Evolutionary conservation across 768 basidiomycete species (phyloP), one percentile per base, ranked within the genome.

Genomic region (Serendipita indica): DNA sequence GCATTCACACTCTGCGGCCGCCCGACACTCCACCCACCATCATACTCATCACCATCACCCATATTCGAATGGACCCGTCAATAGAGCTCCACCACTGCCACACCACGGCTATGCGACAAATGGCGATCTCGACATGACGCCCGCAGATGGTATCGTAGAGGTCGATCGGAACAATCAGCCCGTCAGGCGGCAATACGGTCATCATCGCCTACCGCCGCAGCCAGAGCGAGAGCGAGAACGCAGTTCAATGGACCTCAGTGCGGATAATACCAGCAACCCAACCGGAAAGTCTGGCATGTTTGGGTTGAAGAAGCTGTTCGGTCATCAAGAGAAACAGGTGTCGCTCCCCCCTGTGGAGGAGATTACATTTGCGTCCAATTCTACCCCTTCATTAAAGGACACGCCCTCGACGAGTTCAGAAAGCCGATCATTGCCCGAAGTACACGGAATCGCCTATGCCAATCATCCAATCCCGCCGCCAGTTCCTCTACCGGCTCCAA

Each of bases 371-470:
- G 70, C 75, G 30, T 72, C 79, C 22, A 74, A 70, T 60, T 79
- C 77, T 58, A 78, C 77, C 3, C 77, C 83, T 27, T 81, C 82
- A 2, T 79, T 86, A 68, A 89, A 89, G 69, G 83, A 88, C 59
- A 77, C 84, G 22, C 81, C 86, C 63, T 86, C 88, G 16, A 79
- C 81, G 22, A 85, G 86, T 65, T 83, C 82, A 20, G 84, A 85
- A 68, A 80, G 80, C 69, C 78, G 72, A 45, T 86, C 84, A 5
- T 65, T 82, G 54, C 77, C 77, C 34, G 83, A 85, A 58, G n/a
- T n/a, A n/a, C n/a, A n/a, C n/a, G n/a, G n/a, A n/a, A 65, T 72
- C 22, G 75, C 80, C 57, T 76, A 6, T 43, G 49, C 77, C 28
- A 61, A 65, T 27, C 28, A 18, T 57, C 27, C 57, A 49, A 62